Evolutionary conservation across 2,329 filamentous ascomycete species (phyloP).

Genomic region (Cercospora sp.): DNA sequence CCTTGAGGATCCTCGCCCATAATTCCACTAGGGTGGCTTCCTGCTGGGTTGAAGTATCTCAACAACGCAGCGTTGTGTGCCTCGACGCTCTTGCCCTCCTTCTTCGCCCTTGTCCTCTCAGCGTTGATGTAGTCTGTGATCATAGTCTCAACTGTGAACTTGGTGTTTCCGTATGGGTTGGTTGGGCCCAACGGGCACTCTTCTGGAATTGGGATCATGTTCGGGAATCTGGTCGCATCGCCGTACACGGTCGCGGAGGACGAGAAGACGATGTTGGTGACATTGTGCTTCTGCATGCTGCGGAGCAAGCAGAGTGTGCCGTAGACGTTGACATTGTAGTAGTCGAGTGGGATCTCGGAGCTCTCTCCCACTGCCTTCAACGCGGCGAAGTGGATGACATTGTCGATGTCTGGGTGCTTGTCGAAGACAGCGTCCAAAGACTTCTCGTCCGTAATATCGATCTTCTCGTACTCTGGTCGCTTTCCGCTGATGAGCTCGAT

Average conservation of each 20-base stretch:
- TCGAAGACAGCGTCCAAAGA: slow-evolving; percentile 83
- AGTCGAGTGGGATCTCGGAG: slow-evolving; percentile 88
- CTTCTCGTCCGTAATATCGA: slow-evolving; percentile 83
- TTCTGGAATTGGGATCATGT: slow-evolving; percentile 99
- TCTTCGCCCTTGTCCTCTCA: slow-evolving; percentile 78
- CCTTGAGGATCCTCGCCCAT: slow-evolving; percentile 98
- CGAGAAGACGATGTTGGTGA: slow-evolving; percentile 97
- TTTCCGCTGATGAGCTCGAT: slow-evolving; percentile 93
- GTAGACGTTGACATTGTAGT: slow-evolving; percentile 95
- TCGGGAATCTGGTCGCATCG: slow-evolving; percentile 89
- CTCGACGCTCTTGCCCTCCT: slow-evolving; percentile 72
- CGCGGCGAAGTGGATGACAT: slow-evolving; percentile 97
- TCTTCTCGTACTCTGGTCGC: slow-evolving; percentile 78
- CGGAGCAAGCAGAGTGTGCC: slow-evolving; percentile 85
- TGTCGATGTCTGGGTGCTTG: slow-evolving; percentile 90
- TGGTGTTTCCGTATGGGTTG: slow-evolving; percentile 97
- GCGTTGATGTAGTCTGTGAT: slow-evolving; percentile 90
- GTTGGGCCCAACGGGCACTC: slow-evolving; percentile 93
- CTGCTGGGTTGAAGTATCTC: slow-evolving; percentile 97
- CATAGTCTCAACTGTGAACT: slow-evolving; percentile 85
- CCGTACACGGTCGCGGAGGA: slow-evolving; percentile 98
- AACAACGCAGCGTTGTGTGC: slow-evolving; percentile 92
- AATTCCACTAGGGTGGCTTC: slow-evolving; percentile 89
- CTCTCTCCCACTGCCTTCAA: slow-evolving; percentile 99
- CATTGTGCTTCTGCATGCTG: slow-evolving; percentile 85